Conservation (phyloP, 257 asterid genomes). For the Lithospermum erythrorhizon region DNA sequence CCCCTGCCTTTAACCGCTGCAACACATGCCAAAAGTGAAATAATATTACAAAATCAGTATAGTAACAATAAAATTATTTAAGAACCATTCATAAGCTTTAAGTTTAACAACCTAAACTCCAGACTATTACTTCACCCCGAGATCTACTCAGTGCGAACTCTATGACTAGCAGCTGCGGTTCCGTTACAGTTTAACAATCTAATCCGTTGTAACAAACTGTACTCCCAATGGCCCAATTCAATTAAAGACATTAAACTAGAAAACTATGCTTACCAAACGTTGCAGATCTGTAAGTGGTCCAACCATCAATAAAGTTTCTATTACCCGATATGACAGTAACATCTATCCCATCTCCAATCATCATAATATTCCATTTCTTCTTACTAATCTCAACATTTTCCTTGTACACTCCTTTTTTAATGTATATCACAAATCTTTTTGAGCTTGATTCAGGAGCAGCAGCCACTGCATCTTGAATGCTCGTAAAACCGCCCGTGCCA, state of each 20-base stretch:
- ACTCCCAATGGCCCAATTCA: too few relatives aligned
- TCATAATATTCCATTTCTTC: slow-evolving; percentile 49
- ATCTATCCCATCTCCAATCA: slow-evolving; percentile 56
- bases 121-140: too few relatives aligned
- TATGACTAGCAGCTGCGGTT: too few relatives aligned
- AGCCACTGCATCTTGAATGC: slow-evolving; percentile 33
- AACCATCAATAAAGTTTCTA: slow-evolving; percentile 31
- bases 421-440: slow-evolving; percentile 31
- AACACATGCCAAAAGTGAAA: neutral
- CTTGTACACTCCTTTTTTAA: slow-evolving; percentile 46
- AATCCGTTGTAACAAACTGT: too few relatives aligned
- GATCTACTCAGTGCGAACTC: too few relatives aligned
- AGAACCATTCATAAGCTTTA: too few relatives aligned
- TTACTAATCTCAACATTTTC: slow-evolving; percentile 49
- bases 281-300: slow-evolving; percentile 42
- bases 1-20: slow-evolving; percentile 55
- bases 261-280: slow-evolving; percentile 36
- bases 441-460: slow-evolving; percentile 31
- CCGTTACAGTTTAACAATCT: too few relatives aligned
- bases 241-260: too few relatives aligned
- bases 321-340: slow-evolving; percentile 44
- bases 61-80: too few relatives aligned
- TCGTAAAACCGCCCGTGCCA: slow-evolving; percentile 33
- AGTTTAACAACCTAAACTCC: too few relatives aligned
- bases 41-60: too few relatives aligned